A percentile compares a stretch with the other conserved stretches of the same genome.
phyloP scores from a whole-genome alignment of 2,329 filamentous ascomycete species.

The Cadophora sp. region DNA sequence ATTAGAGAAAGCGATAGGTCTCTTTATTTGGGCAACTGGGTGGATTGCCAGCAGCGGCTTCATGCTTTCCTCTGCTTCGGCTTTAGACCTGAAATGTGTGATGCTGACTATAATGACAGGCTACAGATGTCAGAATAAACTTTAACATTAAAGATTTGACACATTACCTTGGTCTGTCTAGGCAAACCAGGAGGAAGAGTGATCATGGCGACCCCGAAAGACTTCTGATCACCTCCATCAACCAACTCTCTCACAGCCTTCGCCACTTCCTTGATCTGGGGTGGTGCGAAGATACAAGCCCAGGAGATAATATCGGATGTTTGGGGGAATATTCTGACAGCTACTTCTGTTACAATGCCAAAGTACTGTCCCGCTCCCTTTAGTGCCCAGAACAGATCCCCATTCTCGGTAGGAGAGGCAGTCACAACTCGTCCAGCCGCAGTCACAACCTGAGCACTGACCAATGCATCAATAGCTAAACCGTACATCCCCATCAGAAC shows the following conservation, averaged over 20 bases:
- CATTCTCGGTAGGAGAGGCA: constrained; percentile 31
- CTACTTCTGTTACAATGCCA: constrained; percentile 43
- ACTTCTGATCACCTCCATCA: constrained; percentile 5
- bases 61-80: constrained; percentile 23
- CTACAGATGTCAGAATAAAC: neutral
- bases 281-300: constrained; percentile 40
- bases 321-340: constrained; percentile 38
- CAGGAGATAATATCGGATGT: constrained; percentile 40
- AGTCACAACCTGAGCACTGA: constrained; percentile 39
- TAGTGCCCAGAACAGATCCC: constrained; percentile 42
- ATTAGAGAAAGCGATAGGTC: constrained; percentile 1
- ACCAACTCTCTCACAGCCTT: constrained; percentile 33
- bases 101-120: constrained; percentile 23
- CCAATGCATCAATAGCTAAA: constrained; percentile 38
- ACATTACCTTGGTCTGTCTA: constrained; percentile 11
- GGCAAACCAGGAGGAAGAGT: constrained; percentile 8
- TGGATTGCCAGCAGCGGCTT: constrained; percentile 13
- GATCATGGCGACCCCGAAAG: constrained; percentile 16
- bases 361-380: constrained; percentile 46
- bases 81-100: constrained; percentile 19
- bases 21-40: constrained; percentile 16
- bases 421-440: constrained; percentile 37
- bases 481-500: constrained; percentile 23
- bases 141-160: neutral
- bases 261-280: constrained; percentile 41